phyloP scores from a whole-genome alignment of 129 eudicot species.

The Artemisia tridentata region DNA sequence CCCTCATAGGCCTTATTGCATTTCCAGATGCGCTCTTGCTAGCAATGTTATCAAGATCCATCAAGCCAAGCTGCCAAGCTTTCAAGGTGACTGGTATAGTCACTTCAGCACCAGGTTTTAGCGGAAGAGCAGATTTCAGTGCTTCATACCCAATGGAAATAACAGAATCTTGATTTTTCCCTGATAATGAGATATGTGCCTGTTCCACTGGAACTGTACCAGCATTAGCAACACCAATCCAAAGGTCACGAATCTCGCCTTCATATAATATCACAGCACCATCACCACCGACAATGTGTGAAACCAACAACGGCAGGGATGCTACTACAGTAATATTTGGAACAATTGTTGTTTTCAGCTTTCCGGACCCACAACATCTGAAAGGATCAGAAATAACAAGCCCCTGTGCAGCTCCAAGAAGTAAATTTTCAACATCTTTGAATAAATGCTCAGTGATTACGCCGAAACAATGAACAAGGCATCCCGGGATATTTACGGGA shows the following conservation, averaged over 20 bases:
- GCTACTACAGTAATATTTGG: constrained; percentile 80
- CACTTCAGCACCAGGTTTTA: constrained; percentile 93
- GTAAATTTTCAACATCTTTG: constrained; percentile 86
- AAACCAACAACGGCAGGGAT: constrained; percentile 80
- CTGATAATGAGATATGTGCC: constrained; percentile 87
- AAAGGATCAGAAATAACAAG: constrained; percentile 97
- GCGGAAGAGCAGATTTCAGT: constrained; percentile 73
- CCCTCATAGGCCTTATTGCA: constrained; percentile 60
- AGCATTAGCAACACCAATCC: constrained; percentile 89
- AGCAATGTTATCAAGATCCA: constrained; percentile 52
- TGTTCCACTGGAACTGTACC: constrained; percentile 96
- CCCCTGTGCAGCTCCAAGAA: constrained; percentile 93
- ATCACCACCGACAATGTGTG: constrained; percentile 85
- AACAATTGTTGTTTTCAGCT: constrained; percentile 54
- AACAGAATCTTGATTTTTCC: constrained; percentile 91
- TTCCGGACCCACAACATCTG: constrained; percentile 82
- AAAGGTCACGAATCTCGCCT: constrained; percentile 88
- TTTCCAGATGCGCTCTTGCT: constrained; percentile 50
- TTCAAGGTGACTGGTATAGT: constrained; percentile 76
- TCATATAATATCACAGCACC: constrained; percentile 81
- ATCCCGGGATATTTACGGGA: constrained; percentile 72
- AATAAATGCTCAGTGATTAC: constrained; percentile 87
- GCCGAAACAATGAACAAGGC: constrained; percentile 93
- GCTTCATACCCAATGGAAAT: constrained; percentile 64
- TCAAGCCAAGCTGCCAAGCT: constrained; percentile 83